Conservation (phyloP, 1,284 basidiomycete genomes). For the Tilletia indica region DNA sequence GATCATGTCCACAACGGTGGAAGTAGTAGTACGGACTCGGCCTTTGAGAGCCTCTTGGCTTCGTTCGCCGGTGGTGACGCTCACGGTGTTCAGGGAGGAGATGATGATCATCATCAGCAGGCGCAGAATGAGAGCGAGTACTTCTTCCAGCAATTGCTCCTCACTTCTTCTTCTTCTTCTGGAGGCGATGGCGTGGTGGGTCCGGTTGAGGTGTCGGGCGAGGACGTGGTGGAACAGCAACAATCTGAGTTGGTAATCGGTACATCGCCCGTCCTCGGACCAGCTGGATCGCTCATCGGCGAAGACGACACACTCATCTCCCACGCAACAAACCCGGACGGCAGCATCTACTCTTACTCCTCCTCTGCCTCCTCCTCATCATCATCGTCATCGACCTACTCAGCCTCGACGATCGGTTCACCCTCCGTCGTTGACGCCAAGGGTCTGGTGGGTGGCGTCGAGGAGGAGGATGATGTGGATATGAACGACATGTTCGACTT, state of each 20-base stretch:
- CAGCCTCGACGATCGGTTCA: neutral
- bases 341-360: neutral
- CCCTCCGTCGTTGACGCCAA: neutral
- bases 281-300: too few species aligned
- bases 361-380: neutral
- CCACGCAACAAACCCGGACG: too few species aligned
- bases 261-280: too few species aligned
- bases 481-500: constrained; percentile 17
- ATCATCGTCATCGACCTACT: neutral
- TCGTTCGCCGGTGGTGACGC: neutral
- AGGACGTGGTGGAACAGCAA: too few species aligned
- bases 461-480: constrained; percentile 1
- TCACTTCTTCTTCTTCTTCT: neutral
- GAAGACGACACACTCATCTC: too few species aligned
- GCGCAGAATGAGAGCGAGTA: neutral
- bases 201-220: too few species aligned
- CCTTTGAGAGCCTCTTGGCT: constrained; percentile 1
- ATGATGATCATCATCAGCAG: too few species aligned
- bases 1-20: too few species aligned
- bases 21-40: neutral
- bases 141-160: constrained; percentile 3
- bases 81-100: too few species aligned
- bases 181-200: too few species aligned
- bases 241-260: too few species aligned
- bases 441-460: neutral